These are phyloP conservation scores for Glarea lozoyensis DNA, from an alignment of 495 filamentous ascomycete genomes.

Conservation along the genomic window DNA sequence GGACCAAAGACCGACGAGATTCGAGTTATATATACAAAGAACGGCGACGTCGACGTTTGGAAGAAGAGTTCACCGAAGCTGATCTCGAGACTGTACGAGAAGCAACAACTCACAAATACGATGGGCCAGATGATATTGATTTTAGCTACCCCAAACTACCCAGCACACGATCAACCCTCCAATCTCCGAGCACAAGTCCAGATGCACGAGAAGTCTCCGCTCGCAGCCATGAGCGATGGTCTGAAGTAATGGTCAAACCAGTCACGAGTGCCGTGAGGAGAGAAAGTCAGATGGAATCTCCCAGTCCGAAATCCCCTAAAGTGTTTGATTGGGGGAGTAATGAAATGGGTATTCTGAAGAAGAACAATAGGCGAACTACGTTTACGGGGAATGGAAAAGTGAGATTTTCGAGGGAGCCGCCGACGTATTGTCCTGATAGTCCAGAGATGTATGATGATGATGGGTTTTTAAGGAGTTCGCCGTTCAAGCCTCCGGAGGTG, in stretches of 20 bases:
- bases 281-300: constrained; percentile 12
- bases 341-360: too few relatives aligned
- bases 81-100: too few relatives aligned
- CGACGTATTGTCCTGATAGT: too few relatives aligned
- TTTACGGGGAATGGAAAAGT: too few relatives aligned
- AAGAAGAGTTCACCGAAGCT: too few relatives aligned
- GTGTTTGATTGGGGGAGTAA: too few relatives aligned
- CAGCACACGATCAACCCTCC: not conserved
- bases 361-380: too few relatives aligned
- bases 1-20: not conserved
- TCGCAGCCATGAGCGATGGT: constrained; percentile 4
- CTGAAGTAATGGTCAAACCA: constrained; percentile 1
- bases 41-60: not conserved
- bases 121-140: not conserved
- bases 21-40: constrained; percentile 1
- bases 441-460: constrained; percentile 31
- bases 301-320: constrained; percentile 9
- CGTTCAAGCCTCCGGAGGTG: too few relatives aligned
- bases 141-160: not conserved
- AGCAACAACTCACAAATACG: too few relatives aligned
- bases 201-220: too few relatives aligned
- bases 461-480: constrained; percentile 30
- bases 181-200: not conserved
- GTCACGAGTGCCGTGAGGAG: not conserved
- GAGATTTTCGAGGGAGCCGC: too few relatives aligned